Base-by-base conservation (phyloP, 495 filamentous ascomycete species). In the Penicillium cinerascens region DNA sequence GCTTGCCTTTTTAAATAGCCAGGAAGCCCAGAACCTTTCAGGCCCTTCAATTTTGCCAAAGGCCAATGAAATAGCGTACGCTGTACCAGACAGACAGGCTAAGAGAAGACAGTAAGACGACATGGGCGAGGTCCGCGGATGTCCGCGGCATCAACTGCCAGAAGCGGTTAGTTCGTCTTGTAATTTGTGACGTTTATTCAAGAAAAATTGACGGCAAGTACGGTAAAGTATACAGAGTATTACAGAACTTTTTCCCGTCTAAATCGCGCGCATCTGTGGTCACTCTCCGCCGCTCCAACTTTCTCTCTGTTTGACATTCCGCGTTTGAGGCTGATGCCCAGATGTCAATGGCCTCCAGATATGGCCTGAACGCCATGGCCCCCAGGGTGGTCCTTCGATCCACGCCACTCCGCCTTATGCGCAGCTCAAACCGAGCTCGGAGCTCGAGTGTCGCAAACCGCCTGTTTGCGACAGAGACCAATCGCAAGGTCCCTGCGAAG, bases 261-360 rank as follows among this genome's bases (percentile, higher is more conserved):
- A 20, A 43, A 23, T 25, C 4, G 1, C 22, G 41, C 41, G 41
- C 21, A 25, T 21, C 41, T 43, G 9, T 43, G 41, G 21, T 25
- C 13, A 26, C 41, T 43, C 11, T 20, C 7, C 17, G 18, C 40
- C 2, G 22, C 41, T 25, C 47, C 25, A 21, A 26, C 16, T 16
- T 17, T 49, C 1, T 29, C 3, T 36, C 36, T 36, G 44, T n/a
- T 6, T 4, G n/a, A n/a, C 47, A 38, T 45, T 33, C 40, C 25
- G 26, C 16, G 18, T 35, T 41, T 13, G 23, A 25, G 16, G 9
- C 62, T 39, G 22, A 56, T 65, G 54, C 44, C 50, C 55, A 35
- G 41, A 65, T 67, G 59, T 60, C 55, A 22, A 49, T 61, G 47
- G 44, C 43, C 37, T 9, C 49, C 39, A 47, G 52, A 42, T 48